These are phyloP conservation scores for Aspergillus cristatus DNA, from an alignment of 495 filamentous ascomycete genomes.

Conservation along the genomic window DNA sequence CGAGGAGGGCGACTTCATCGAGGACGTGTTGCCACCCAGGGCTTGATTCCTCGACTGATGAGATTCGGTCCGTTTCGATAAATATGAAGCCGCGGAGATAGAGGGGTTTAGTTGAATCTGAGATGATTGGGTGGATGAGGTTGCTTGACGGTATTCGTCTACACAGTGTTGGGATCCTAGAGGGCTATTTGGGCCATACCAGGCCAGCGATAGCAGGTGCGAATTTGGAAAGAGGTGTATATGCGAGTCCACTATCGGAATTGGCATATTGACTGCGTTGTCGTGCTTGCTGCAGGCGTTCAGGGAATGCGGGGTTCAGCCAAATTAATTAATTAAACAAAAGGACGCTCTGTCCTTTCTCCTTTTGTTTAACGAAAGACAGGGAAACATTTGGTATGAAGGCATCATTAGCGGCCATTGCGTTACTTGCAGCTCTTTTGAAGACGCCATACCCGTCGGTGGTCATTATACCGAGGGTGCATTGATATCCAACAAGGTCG, in stretches of 20 bases:
- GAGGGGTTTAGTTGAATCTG: slow-evolving; percentile 6
- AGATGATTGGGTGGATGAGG: too few relatives aligned
- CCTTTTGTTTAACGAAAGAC: too few relatives aligned
- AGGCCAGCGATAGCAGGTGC: slow-evolving; percentile 54
- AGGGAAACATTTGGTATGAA: too few relatives aligned
- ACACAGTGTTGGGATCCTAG: slow-evolving; percentile 55
- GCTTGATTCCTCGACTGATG: slow-evolving; percentile 38
- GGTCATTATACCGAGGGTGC: too few relatives aligned
- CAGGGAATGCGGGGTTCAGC: too few relatives aligned
- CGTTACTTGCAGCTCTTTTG: too few relatives aligned
- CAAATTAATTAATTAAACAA: too few relatives aligned
- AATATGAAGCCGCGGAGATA: slow-evolving; percentile 62
- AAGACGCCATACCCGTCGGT: too few relatives aligned
- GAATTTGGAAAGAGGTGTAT: slow-evolving; percentile 71
- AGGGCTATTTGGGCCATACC: slow-evolving; percentile 47
- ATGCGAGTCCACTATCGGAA: slow-evolving; percentile 68
- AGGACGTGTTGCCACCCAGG: slow-evolving; percentile 51
- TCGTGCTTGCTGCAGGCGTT: too few relatives aligned
- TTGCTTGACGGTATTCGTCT: slow-evolving; percentile 42
- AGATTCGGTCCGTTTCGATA: slow-evolving; percentile 69
- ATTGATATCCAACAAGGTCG: too few relatives aligned
- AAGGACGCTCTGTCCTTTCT: too few relatives aligned
- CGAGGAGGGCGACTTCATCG: slow-evolving; percentile 59
- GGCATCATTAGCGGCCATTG: too few relatives aligned
- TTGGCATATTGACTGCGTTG: slow-evolving; percentile 14